Conservation (phyloP, 2,329 filamentous ascomycete species). For the Colletotrichum tabaci region DNA sequence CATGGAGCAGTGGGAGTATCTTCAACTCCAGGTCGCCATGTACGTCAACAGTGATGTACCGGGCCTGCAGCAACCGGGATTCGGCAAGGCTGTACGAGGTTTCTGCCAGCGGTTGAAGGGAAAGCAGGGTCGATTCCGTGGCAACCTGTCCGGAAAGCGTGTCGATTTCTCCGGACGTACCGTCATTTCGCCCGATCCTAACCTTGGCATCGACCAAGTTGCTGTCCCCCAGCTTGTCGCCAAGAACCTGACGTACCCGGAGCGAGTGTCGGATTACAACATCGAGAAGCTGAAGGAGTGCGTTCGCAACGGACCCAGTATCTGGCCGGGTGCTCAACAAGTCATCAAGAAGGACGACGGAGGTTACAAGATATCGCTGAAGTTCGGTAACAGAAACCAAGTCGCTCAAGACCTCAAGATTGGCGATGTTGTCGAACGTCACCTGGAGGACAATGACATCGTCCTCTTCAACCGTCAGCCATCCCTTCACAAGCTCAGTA, state of each 20-base stretch:
- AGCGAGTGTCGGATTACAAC: conserved; percentile 88
- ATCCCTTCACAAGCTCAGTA: conserved; percentile 98
- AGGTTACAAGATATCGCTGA: conserved; percentile 80
- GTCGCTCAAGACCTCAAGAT: conserved; percentile 82
- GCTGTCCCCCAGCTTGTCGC: conserved; percentile 93
- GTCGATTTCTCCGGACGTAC: conserved; percentile 98
- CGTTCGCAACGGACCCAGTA: conserved; percentile 80
- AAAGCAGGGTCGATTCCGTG: conserved; percentile 96
- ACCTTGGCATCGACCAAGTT: conserved; percentile 92
- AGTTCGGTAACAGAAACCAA: conserved; percentile 79
- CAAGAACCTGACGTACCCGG: conserved; percentile 95
- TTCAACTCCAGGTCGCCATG: conserved; percentile 95
- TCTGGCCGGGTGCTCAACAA: conserved; percentile 91
- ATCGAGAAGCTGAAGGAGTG: conserved; percentile 83
- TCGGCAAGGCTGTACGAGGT: conserved; percentile 90
- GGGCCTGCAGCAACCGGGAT: conserved; percentile 88
- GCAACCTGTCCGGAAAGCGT: conserved; percentile 97
- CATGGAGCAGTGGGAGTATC: conserved; percentile 98
- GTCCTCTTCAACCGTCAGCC: conserved; percentile 98
- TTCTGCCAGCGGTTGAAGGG: conserved; percentile 97
- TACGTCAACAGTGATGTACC: conserved; percentile 98
- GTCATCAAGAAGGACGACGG: conserved; percentile 77
- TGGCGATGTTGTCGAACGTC: conserved; percentile 93
- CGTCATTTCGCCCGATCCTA: conserved; percentile 97
- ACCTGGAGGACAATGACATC: conserved; percentile 95